Conservation (phyloP, 768 basidiomycete genomes). For the Leccinum sublutescens region DNA sequence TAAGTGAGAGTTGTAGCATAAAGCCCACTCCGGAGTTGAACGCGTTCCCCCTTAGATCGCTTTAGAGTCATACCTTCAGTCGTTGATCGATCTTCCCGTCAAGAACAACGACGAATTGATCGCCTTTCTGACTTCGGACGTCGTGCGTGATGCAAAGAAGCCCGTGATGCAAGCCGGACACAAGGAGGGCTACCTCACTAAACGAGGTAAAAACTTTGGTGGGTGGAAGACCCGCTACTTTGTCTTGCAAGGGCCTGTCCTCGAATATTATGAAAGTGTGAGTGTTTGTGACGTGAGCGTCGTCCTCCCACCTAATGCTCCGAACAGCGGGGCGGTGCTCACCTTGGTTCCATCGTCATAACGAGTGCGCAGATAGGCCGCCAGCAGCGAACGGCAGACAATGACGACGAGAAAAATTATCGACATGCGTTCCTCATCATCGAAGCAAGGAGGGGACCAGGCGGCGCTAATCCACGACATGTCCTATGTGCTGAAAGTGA, state of each 20-base stretch:
- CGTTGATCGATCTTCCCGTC: constrained; percentile 74
- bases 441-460: constrained; percentile 74
- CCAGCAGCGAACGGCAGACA: constrained; percentile 66
- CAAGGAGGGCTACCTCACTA: constrained; percentile 95
- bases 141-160: constrained; percentile 71
- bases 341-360: constrained; percentile 87
- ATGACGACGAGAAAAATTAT: constrained; percentile 89
- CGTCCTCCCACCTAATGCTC: constrained; percentile 12
- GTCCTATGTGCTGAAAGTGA: constrained; percentile 98
- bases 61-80: constrained; percentile 85
- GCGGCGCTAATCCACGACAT: constrained; percentile 73
- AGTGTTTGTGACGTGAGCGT: constrained; percentile 36
- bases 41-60: constrained; percentile 45
- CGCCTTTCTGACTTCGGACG: constrained; percentile 88
- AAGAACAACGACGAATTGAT: constrained; percentile 89
- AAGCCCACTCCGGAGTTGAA: constrained; percentile 4
- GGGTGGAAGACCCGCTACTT: constrained; percentile 98
- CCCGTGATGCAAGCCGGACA: constrained; percentile 79
- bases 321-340: constrained; percentile 79
- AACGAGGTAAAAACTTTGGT: constrained; percentile 96
- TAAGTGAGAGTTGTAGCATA: constrained; percentile 33
- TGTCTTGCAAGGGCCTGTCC: constrained; percentile 82
- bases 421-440: constrained; percentile 97
- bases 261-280: constrained; percentile 96
- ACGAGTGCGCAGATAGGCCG: constrained; percentile 96